Evolutionary conservation across 495 filamentous ascomycete genomes (phyloP).

Genomic region (Lepraria neglecta): DNA sequence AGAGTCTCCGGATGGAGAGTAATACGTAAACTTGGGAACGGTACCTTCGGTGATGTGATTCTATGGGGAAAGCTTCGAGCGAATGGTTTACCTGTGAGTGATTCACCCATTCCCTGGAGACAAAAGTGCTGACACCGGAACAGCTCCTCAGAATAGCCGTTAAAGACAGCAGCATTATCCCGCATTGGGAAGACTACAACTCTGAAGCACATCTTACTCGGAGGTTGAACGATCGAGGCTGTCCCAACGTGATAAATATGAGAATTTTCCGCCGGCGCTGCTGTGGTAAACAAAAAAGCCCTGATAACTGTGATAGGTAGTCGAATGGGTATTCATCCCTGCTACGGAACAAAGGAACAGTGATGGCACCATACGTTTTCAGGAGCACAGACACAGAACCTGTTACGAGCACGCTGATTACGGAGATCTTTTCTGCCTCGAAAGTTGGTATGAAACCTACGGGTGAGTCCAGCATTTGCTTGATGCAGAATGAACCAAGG

Average conservation of each 20-base stretch:
- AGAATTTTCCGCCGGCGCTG: not conserved
- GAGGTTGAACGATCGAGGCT: conserved; percentile 23
- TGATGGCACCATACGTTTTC: not conserved
- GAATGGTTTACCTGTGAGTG: conserved; percentile 12
- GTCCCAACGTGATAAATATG: conserved; percentile 25
- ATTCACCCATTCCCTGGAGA: not conserved
- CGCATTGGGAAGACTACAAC: conserved; percentile 21
- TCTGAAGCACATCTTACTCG: conserved; percentile 24
- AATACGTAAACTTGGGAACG: conserved; percentile 10
- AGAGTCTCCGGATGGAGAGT: conserved; percentile 14
- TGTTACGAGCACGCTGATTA: conserved; percentile 21
- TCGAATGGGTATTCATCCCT: conserved; percentile 21
- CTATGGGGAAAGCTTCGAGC: conserved; percentile 18
- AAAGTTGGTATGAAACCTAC: conserved; percentile 5
- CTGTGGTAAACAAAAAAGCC: no score
- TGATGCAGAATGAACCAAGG: not conserved
- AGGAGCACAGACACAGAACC: conserved; percentile 13
- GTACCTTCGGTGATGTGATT: conserved; percentile 19
- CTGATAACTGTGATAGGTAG: not conserved
- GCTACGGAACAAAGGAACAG: not conserved
- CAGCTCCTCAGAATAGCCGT: conserved; percentile 4
- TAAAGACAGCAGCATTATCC: not conserved
- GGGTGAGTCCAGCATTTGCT: not conserved
- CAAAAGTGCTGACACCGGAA: not conserved
- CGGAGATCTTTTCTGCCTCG: conserved; percentile 12